Evolutionary conservation across 768 basidiomycete genomes (phyloP).

Genomic region (Zangia roseola): DNA sequence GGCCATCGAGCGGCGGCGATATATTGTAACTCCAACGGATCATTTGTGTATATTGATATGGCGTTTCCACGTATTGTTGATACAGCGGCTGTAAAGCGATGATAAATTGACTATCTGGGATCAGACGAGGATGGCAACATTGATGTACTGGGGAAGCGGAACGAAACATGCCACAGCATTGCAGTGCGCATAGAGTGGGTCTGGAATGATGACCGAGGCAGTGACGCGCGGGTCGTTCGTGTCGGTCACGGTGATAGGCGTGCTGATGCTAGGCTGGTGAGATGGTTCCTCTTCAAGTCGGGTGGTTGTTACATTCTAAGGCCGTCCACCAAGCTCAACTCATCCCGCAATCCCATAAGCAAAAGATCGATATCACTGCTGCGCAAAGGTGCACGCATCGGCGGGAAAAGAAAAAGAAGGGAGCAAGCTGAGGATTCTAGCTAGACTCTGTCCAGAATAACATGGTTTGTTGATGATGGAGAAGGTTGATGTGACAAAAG

Average conservation of each 20-base stretch:
- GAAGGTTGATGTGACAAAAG: too few relatives aligned
- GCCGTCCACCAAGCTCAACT: conserved; percentile 15
- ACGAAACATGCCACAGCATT: conserved; percentile 63
- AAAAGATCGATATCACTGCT: too few relatives aligned
- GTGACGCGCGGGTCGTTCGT: conserved; percentile 47
- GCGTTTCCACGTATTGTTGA: conserved; percentile 56
- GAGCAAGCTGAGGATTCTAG: too few relatives aligned
- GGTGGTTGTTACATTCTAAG: conserved; percentile 15
- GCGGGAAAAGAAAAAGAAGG: too few relatives aligned
- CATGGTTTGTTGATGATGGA: too few relatives aligned
- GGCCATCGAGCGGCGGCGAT: conserved; percentile 81
- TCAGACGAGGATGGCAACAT: conserved; percentile 1
- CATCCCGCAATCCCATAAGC: too few relatives aligned
- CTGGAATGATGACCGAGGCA: conserved; percentile 31
- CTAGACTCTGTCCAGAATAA: too few relatives aligned
- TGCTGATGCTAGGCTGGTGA: too few relatives aligned
- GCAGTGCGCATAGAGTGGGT: conserved; percentile 41
- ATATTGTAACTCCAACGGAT: conserved; percentile 71
- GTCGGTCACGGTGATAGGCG: too few relatives aligned
- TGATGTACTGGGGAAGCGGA: conserved; percentile 36
- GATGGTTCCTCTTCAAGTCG: too few relatives aligned
- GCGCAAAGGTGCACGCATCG: too few relatives aligned
- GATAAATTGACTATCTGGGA: conserved; percentile 38
- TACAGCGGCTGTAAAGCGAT: conserved; percentile 57
- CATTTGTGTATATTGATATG: conserved; percentile 62